Percentiles rank a stretch among this genome's conserved stretches.
Conservation (phyloP, 768 basidiomycete species). For the Lactarius akahatsu region DNA sequence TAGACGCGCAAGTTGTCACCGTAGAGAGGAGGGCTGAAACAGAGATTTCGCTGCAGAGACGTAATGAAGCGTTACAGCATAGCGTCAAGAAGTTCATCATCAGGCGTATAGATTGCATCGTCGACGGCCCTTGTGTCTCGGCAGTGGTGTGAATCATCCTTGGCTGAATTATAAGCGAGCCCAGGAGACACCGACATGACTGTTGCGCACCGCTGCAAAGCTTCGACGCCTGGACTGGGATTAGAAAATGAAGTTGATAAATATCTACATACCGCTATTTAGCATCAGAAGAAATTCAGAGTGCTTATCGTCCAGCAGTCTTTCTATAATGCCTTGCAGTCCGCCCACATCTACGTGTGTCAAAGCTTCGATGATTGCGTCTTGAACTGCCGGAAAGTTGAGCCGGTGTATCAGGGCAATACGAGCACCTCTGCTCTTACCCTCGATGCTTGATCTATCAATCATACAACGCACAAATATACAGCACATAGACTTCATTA, state of each 20-base stretch:
- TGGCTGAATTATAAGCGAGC: neutral
- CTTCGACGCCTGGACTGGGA: constrained; percentile 7
- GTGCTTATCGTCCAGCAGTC: constrained; percentile 12
- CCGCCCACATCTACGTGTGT: constrained; percentile 8
- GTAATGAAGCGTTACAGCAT: constrained; percentile 7
- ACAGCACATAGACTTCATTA: constrained; percentile 15
- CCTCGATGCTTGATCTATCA: neutral
- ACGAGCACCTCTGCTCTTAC: neutral
- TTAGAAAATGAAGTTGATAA: constrained; percentile 1
- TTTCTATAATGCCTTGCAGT: constrained; percentile 11
- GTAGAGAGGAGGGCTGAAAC: constrained; percentile 9
- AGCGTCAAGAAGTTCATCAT: constrained; percentile 23
- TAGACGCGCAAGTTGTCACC: constrained; percentile 2
- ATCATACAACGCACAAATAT: constrained; percentile 18
- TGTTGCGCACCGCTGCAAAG: constrained; percentile 11
- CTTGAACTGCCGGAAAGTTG: constrained; percentile 5
- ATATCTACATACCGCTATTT: constrained; percentile 10
- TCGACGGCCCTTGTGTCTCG: neutral
- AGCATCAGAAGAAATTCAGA: constrained; percentile 15
- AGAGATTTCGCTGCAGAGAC: neutral
- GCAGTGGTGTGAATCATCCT: constrained; percentile 1
- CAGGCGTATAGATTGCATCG: constrained; percentile 9
- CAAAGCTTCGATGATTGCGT: constrained; percentile 13
- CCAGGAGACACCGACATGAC: neutral
- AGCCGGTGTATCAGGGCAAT: neutral